These are phyloP conservation scores for Kazachstania sp. DNA, from an alignment of 1,139 yeast genomes.

Conservation along the genomic window DNA sequence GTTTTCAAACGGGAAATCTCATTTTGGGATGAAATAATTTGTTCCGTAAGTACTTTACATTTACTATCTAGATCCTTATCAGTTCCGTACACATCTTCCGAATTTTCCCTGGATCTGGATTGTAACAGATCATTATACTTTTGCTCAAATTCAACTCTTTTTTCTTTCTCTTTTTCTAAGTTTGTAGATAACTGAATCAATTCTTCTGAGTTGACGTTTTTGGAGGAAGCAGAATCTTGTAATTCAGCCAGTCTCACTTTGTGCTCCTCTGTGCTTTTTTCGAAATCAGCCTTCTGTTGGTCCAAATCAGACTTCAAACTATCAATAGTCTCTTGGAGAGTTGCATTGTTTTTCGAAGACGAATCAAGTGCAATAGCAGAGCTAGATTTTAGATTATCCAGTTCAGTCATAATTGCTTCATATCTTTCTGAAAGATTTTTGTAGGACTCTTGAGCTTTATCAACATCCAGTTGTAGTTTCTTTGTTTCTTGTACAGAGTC, in stretches of 20 bases:
- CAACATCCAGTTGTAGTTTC: no score
- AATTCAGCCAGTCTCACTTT: conserved; percentile 31
- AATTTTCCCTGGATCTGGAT: background rate
- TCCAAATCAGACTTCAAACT: no score
- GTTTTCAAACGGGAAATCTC: conserved; percentile 55
- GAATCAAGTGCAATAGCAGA: conserved; percentile 20
- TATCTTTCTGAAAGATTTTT: background rate
- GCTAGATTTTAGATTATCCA: conserved; percentile 12
- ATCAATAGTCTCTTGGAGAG: conserved; percentile 15
- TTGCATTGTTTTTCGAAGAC: conserved; percentile 16
- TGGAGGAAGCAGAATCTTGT: background rate
- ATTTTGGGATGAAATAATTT: conserved; percentile 24
- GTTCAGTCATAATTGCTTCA: conserved; percentile 27
- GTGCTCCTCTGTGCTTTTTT: conserved; percentile 33
- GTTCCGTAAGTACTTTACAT: conserved; percentile 34
- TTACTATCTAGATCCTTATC: background rate
- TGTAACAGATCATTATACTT: no score
- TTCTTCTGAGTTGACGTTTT: background rate
- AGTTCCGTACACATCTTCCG: background rate
- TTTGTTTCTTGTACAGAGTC: no score
- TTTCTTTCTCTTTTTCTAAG: background rate
- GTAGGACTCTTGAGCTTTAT: no score
- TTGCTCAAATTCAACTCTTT: no score
- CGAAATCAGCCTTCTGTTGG: conserved; percentile 13
- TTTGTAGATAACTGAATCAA: background rate